phyloP scores from a whole-genome alignment of 257 asterid genomes.

The Jasminum sambac region DNA sequence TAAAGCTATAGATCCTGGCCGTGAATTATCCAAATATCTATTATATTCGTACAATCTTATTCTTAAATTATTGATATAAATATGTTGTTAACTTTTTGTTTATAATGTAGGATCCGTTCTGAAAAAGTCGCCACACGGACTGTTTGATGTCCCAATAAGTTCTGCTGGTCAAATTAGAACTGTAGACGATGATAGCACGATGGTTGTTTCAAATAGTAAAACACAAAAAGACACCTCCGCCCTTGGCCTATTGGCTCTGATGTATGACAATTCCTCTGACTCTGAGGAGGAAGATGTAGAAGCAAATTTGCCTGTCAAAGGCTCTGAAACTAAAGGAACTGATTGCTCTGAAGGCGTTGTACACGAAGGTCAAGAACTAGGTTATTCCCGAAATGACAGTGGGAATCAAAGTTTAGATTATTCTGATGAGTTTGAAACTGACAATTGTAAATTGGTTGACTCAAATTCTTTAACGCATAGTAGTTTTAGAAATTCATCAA shows the following conservation, averaged over 20 bases:
- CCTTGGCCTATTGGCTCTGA: conserved; percentile 81
- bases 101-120: conserved; percentile 43
- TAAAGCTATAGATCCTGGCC: conserved; percentile 7
- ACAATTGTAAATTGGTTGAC: conserved; percentile 34
- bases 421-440: conserved; percentile 34
- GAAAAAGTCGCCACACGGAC: conserved; percentile 40
- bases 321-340: conserved; percentile 30
- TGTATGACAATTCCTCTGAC: conserved; percentile 82
- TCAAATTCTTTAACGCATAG: conserved; percentile 38
- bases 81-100: conserved; percentile 21
- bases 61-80: not conserved
- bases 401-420: conserved; percentile 36
- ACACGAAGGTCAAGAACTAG: conserved; percentile 29
- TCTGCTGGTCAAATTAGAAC: conserved; percentile 41
- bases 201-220: conserved; percentile 36
- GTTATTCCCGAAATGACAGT: conserved; percentile 16
- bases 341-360: conserved; percentile 32
- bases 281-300: conserved; percentile 67
- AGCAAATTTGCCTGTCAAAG: conserved; percentile 37
- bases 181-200: conserved; percentile 35
- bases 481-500: conserved; percentile 41
- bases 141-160: conserved; percentile 37
- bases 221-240: conserved; percentile 58
- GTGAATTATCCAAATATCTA: no score
- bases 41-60: no score